phyloP scores from a whole-genome alignment of 1,284 basidiomycete genomes.

The Marasmius sp. region DNA sequence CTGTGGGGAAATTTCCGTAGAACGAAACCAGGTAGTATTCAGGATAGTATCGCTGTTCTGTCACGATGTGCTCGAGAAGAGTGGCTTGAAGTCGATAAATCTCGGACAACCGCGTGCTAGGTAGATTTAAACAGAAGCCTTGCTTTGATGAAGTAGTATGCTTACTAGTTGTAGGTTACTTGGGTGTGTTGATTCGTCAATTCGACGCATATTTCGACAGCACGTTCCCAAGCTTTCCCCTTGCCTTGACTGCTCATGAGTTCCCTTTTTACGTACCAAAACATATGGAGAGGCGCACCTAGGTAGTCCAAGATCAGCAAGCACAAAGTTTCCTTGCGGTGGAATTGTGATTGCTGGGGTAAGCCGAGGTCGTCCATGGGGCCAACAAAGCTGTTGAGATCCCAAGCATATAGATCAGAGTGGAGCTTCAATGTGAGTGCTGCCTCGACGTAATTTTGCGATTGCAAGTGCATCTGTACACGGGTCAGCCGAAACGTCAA shows the following conservation, averaged over 20 bases:
- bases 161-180: conserved; percentile 87
- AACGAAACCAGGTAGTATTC: conserved; percentile 95
- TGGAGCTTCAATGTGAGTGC: conserved; percentile 91
- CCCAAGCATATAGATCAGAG: conserved; percentile 93
- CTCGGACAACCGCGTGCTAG: conserved; percentile 77
- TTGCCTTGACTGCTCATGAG: conserved; percentile 55
- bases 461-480: conserved; percentile 76
- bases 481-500: conserved; percentile 12
- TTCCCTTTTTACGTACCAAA: not conserved
- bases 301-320: conserved; percentile 86
- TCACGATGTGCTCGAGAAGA: conserved; percentile 81
- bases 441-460: conserved; percentile 90
- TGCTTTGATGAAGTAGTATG: conserved; percentile 24
- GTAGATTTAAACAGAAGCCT: conserved; percentile 7
- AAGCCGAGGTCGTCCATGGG: conserved; percentile 86
- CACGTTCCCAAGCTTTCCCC: conserved; percentile 95
- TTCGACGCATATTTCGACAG: conserved; percentile 91
- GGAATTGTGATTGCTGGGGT: conserved; percentile 92
- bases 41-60: conserved; percentile 80
- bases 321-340: conserved; percentile 89
- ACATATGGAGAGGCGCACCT: conserved; percentile 43
- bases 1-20: conserved; percentile 86
- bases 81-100: conserved; percentile 84
- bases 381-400: conserved; percentile 74
- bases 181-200: conserved; percentile 82